Base-by-base conservation (phyloP, 1,284 basidiomycete species). In the Moesziomyces aphidis region DNA sequence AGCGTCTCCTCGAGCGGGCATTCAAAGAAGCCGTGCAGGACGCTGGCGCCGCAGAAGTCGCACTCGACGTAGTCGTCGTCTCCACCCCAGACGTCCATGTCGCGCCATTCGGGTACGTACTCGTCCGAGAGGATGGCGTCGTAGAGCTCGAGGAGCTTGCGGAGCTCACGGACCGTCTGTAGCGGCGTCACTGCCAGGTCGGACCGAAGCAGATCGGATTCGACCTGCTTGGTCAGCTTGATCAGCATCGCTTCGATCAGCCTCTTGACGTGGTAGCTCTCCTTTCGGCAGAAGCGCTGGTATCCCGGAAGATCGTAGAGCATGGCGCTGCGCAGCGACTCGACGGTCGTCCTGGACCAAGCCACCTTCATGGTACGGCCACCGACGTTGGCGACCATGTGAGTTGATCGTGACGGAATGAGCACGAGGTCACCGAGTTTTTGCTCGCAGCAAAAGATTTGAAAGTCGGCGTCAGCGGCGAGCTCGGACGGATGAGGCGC, bases 11-110 rank as follows among this genome's bases (percentile, higher is more conserved):
- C 58, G 0, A 13, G 36, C 19, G 46, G 34, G 45, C 73, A 75
- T 43, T 75, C 73, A n/a, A 75, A 72, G 44, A 52, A 75, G 52
- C 63, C 64, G 28, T 63, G 61, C 48, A 71, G 44, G n/a, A 72
- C 55, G 34, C 68, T 54, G 39, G 64, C 68, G 19, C 73, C 73
- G 48, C 73, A 75, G 23, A 75, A 71, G 51, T 75, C 73, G 61
- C 73, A 75, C 46, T 75, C 73, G 36, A 75, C 68, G 48, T 72
- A 72, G 58, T 52, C 63, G 44, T 68, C 61, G 26, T 31, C 5
- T 13, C 36, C 55, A 50, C 68, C 68, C 51, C 51, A 61, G 21
- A 59, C 21, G 7, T n/a, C 6, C 15, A 57, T 54, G 10, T 67
- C 43, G 45, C 51, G 55, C 73, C 73, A 75, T 21, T 68, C 68